Percentiles rank a stretch among this genome's conserved stretches.
phyloP scores from a whole-genome alignment of 345 rosid genomes.

The Linum trigynum region DNA sequence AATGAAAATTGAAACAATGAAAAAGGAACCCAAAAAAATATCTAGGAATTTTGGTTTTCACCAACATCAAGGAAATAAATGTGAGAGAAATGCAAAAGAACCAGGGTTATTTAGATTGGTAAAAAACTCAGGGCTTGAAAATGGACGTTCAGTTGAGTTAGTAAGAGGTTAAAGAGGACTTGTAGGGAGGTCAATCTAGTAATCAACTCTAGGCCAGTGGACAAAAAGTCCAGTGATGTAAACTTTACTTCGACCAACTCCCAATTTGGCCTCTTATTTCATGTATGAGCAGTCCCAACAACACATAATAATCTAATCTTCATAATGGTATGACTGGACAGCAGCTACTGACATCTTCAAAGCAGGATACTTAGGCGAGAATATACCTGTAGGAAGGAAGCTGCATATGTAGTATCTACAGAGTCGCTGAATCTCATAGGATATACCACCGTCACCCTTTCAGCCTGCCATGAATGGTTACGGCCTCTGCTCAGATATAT shows the following conservation, averaged over 20 bases:
- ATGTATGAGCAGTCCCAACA: neutral
- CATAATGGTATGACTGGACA: neutral
- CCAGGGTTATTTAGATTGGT: too few species aligned
- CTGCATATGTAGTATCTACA: slow-evolving; percentile 65
- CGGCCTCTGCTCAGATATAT: slow-evolving; percentile 6
- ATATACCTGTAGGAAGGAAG: slow-evolving; percentile 86
- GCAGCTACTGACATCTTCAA: neutral
- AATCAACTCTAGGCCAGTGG: too few species aligned
- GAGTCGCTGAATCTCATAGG: slow-evolving; percentile 95
- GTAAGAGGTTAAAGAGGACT: too few species aligned
- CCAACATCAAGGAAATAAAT: neutral
- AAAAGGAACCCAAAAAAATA: slow-evolving; percentile 14
- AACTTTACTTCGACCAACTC: neutral
- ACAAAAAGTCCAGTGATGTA: too few species aligned
- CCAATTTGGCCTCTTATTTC: neutral
- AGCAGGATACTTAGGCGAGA: slow-evolving; percentile 7
- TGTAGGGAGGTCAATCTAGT: too few species aligned
- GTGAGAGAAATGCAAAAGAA: neutral
- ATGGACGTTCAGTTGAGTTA: too few species aligned
- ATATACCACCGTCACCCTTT: slow-evolving; percentile 73
- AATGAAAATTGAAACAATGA: slow-evolving; percentile 6
- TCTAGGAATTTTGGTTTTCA: neutral
- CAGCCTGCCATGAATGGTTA: slow-evolving; percentile 43
- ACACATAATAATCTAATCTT: neutral
- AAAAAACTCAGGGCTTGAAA: too few species aligned